These are phyloP conservation scores for Lachancea waltii DNA, from an alignment of 805 yeast species.

Conservation along the genomic window DNA sequence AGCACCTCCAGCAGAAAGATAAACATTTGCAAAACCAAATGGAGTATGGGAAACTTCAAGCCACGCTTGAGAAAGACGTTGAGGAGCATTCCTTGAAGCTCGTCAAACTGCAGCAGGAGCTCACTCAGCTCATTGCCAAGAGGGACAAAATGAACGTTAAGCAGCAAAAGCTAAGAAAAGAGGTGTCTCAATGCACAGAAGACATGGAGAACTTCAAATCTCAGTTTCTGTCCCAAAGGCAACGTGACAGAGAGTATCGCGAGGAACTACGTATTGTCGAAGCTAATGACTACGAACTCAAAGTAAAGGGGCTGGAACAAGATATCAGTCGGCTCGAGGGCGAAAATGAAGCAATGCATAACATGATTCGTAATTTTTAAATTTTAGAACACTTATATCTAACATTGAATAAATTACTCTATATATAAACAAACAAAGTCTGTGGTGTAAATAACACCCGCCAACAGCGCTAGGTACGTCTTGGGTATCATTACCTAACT, in stretches of 20 bases:
- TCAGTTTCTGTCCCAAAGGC: slow-evolving; percentile 19
- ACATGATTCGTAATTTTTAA: slow-evolving; percentile 3
- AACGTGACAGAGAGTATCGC: slow-evolving; percentile 20
- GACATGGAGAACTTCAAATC: slow-evolving; percentile 20
- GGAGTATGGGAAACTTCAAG: slow-evolving; percentile 25
- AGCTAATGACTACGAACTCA: slow-evolving; percentile 27
- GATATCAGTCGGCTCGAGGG: slow-evolving; percentile 29
- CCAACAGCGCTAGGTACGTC: too few relatives aligned
- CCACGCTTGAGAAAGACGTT: slow-evolving; percentile 15
- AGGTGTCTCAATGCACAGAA: slow-evolving; percentile 20
- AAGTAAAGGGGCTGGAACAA: slow-evolving; percentile 31
- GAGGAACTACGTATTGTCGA: slow-evolving; percentile 22
- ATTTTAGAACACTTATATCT: too few relatives aligned
- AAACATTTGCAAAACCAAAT: slow-evolving; percentile 32
- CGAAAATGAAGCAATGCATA: slow-evolving; percentile 24
- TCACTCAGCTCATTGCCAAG: slow-evolving; percentile 18
- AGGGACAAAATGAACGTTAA: slow-evolving; percentile 18
- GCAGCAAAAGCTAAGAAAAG: slow-evolving; percentile 24
- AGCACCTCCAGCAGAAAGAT: slow-evolving; percentile 33
- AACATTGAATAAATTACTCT: too few relatives aligned
- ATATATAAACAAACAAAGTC: too few relatives aligned
- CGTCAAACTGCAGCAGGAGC: slow-evolving; percentile 20
- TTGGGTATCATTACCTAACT: too few relatives aligned
- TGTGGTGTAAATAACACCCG: too few relatives aligned
- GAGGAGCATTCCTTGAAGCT: slow-evolving; percentile 11